Percentiles rank a stretch among this genome's conserved stretches.
These are phyloP conservation scores for Sesbania bispinosa DNA, from an alignment of 306 rosid genomes.

Conservation along the genomic window DNA sequence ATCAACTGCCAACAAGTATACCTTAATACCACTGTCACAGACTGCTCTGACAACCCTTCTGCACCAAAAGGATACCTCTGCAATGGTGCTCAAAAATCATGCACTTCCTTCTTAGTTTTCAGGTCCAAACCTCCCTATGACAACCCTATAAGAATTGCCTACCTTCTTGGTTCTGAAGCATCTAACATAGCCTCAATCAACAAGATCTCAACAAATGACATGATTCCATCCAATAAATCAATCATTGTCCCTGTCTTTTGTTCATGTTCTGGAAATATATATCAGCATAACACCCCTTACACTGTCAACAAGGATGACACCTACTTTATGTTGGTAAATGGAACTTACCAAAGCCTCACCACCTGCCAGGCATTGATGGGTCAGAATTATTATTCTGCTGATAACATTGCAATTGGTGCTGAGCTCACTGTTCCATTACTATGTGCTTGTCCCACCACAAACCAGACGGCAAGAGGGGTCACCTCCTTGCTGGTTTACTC, in stretches of 20 bases:
- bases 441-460: constrained; percentile 47
- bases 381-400: constrained; percentile 42
- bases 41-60: constrained; percentile 31
- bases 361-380: constrained; percentile 47
- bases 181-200: too few species aligned
- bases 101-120: constrained; percentile 42
- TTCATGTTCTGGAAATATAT: constrained; percentile 49
- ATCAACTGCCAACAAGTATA: constrained; percentile 42
- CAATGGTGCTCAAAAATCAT: constrained; percentile 31
- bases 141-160: constrained; percentile 34
- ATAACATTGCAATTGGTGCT: constrained; percentile 24
- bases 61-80: constrained; percentile 49
- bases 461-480: constrained; percentile 37
- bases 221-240: too few species aligned
- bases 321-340: constrained; percentile 15
- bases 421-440: constrained; percentile 35
- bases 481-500: constrained; percentile 32
- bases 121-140: constrained; percentile 33
- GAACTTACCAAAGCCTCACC: constrained; percentile 45
- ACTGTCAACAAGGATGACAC: background rate
- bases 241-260: constrained; percentile 47
- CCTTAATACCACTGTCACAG: constrained; percentile 23
- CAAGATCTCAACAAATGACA: too few species aligned
- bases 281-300: constrained; percentile 42
- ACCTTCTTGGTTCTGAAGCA: too few species aligned